Evolutionary conservation across 768 basidiomycete genomes (phyloP), one percentile per base, ranked within the genome.

Genomic region (Baorangia bicolor): DNA sequence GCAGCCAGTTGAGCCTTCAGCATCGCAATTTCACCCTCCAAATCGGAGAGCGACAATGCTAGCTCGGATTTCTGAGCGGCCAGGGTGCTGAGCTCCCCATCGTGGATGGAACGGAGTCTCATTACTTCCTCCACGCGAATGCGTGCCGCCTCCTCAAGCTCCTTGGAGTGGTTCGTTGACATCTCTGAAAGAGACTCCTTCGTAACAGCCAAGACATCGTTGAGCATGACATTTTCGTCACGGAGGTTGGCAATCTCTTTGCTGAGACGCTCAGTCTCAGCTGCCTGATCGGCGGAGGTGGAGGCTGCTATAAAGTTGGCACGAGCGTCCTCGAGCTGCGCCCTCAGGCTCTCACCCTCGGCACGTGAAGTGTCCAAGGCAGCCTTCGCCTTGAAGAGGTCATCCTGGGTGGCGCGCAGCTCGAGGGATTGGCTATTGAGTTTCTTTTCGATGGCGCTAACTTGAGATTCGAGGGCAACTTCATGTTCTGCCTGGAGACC

Each of bases 381-480:
- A 1, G 80, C 66, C 69, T 94, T 93, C 6, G 88, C 79, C 75
- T 92, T 93, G 3, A 78, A 65, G 34, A 94, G 83, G 68, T 93
- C 91, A 58, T 94, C 91, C 64, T 87, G 84, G 0, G 92, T 91
- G 14, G 91, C 92, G 64, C 87, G 91, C 40, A 94, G 80, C 61
- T 93, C 90, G 30, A 92, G 74, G 53, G 74, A 82, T 58, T 87
- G 76, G 47, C 73, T 80, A 51, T 75, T 75, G 48, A 89, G 78
- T 64, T 81, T 80, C 74, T 91, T 91, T 71, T 85, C 83, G 21
- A 86, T 72, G 0, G 68, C 69, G 50, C 78, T 76, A 38, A 81
- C 74, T 61, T 88, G 79, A 18, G 77, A 78, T 52, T 87, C 85
- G 18, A 89, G 75, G 5, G 70, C 61, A n/a, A 79, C 79, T 35